phyloP scores from a whole-genome alignment of 2,329 filamentous ascomycete species.

The Fusarium begoniae region DNA sequence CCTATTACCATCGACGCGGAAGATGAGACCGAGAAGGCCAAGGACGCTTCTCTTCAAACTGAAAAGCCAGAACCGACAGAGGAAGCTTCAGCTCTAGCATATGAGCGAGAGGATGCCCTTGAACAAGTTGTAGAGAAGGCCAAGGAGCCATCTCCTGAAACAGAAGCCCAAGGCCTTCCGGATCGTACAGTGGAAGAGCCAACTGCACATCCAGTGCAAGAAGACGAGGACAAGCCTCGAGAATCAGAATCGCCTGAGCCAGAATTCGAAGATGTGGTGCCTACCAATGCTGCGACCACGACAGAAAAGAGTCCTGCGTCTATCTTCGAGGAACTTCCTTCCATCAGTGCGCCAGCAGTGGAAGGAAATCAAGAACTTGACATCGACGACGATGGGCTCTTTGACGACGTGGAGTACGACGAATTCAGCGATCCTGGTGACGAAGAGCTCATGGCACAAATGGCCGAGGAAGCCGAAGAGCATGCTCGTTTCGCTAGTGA shows the following conservation, averaged over 20 bases:
- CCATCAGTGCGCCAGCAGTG: not conserved
- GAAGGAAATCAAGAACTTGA: constrained; percentile 4
- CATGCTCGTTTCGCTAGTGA: constrained; percentile 92
- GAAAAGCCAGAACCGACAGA: not conserved
- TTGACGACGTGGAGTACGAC: constrained; percentile 72
- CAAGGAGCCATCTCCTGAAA: not conserved
- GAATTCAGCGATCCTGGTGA: constrained; percentile 90
- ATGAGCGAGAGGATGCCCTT: not conserved
- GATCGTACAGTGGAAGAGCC: not conserved
- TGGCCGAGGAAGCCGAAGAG: constrained; percentile 91
- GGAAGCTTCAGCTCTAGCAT: not conserved
- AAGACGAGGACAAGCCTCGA: constrained; percentile 31
- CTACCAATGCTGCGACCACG: constrained; percentile 27
- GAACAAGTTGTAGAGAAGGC: not conserved
- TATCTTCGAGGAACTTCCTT: constrained; percentile 24
- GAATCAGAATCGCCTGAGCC: constrained; percentile 50
- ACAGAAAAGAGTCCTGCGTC: constrained; percentile 20
- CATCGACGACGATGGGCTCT: constrained; percentile 53
- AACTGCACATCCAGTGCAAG: not conserved
- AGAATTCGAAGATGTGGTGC: constrained; percentile 49
- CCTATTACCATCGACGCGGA: constrained; percentile 11
- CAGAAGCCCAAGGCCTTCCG: constrained; percentile 2
- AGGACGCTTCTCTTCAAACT: not conserved
- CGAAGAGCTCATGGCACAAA: constrained; percentile 84
- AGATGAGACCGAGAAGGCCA: not conserved